phyloP scores from a whole-genome alignment of 108 stramenopile genomes.

The Skeletonema costatum region DNA sequence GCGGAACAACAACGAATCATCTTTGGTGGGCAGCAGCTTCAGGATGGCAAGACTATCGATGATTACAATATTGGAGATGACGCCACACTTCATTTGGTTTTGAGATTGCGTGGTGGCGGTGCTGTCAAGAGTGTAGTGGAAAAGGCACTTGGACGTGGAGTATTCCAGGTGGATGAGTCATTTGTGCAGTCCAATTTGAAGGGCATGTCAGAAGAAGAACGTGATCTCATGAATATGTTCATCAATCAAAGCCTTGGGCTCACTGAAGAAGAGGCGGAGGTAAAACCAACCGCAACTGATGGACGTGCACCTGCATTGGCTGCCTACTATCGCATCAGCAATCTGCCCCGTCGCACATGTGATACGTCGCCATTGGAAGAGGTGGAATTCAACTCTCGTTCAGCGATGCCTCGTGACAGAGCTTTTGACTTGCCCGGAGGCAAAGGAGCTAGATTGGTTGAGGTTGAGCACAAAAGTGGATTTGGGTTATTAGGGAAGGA shows the following conservation, averaged over 20 bases:
- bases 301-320: conserved; percentile 44
- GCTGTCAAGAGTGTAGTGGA: conserved; percentile 25
- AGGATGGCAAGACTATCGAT: conserved; percentile 93
- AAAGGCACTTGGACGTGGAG: conserved; percentile 46
- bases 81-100: conserved; percentile 92
- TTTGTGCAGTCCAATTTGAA: conserved; percentile 77
- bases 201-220: conserved; percentile 68
- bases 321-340: conserved; percentile 73
- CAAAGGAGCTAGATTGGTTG: conserved; percentile 68
- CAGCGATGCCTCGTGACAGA: conserved; percentile 41
- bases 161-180: conserved; percentile 74
- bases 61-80: conserved; percentile 97
- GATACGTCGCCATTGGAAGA: conserved; percentile 66
- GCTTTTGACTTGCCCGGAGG: conserved; percentile 77
- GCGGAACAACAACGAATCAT: conserved; percentile 95
- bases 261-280: conserved; percentile 15
- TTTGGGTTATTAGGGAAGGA: conserved; percentile 35
- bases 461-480: conserved; percentile 34
- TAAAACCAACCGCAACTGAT: conserved; percentile 19
- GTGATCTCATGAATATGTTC: conserved; percentile 76
- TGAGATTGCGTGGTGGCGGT: conserved; percentile 78
- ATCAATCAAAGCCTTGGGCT: conserved; percentile 57
- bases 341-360: conserved; percentile 38
- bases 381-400: conserved; percentile 41
- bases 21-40: conserved; percentile 97